Base-by-base conservation (phyloP, 1,284 basidiomycete genomes). In the Cutaneotrichosporon arboriforme region DNA sequence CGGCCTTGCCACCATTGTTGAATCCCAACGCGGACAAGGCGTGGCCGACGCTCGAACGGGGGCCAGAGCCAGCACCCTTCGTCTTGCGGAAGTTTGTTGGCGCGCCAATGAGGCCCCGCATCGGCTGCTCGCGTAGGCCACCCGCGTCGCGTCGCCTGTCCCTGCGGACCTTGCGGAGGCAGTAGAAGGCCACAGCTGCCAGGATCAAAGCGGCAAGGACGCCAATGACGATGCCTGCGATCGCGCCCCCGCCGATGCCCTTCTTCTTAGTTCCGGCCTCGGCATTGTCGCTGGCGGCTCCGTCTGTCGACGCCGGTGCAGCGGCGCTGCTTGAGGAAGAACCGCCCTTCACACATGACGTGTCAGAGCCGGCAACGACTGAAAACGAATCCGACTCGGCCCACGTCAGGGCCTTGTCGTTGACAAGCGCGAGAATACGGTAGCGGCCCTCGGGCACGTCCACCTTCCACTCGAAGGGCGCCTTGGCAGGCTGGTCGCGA, bases 201-300 rank as follows among this genome's bases (percentile, higher is more conserved):
- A 66, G 46, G n/a, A 46, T 59, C 13, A 69, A 33, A 12, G 55
- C 67, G 3, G 52, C 62, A 14, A 73, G 10, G 3, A 64, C 65
- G 15, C 68, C 72, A 33, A 71, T 54, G 21, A 69, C 69, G 17
- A 68, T 66, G 7, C 72, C 72, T 1, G 62, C 72, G 31, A 74
- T 70, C 7, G 66, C 69, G 10, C 70, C 70, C 8, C 63, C 62
- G 12, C 58, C 46, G 13, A 68, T 21, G 7, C 62, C 60, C 20
- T 46, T 34, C 23, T 38, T 49, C 36, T 54, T 55, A 8, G 36
- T 43, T 4, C 26, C 42, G 26, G 41, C 8, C 4, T 40, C 20
- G 26, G 39, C 41, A 14, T 9, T 21, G n/a, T 22, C 14, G 26
- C 23, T 48, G 26, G 34, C 41, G 5, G 39, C 17, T 15, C 45